Evolutionary conservation across 345 rosid genomes (phyloP), one percentile per base, ranked within the genome.

Genomic region (Arabidopsis suecica): DNA sequence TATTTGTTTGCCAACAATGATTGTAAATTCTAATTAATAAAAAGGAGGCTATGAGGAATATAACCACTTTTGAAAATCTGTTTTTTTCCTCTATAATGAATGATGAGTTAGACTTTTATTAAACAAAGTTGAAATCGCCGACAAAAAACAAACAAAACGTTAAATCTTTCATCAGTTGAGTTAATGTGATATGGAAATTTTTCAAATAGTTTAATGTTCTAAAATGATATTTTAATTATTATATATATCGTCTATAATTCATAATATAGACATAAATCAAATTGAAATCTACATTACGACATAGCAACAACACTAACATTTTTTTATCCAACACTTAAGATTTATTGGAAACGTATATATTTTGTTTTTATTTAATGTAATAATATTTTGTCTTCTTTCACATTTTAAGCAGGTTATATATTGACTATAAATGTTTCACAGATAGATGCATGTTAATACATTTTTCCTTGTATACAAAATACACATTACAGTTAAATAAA

Each of bases 401-500:
- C 14, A 28, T 32, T 45, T 44, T 41, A 9, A 1, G 57, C 23
- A 45, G 11, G 48, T 45, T 56, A 48, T 23, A 71, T 28, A 69
- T 36, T 36, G 42, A 36, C 18, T 71, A 23, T n/a, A 42, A 64
- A 47, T 23, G 75, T 47, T 71, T 28, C 44, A 12, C 30, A 72
- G 22, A 50, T 66, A 42, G 10, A 49, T 74, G 78, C 67, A 75
- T 67, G 73, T 67, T 59, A 54, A 67, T 50, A 75, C 61, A 67
- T 12, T 66, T 67, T 60, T 60, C 47, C 16, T 75, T 30, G 11
- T 28, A 65, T 33, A 65, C 13, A 55, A 64, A 33, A 9, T 56
- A 55, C 13, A 73, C 18, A 40, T 44, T 42, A 33, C 18, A 44
- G 30, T 25, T 47, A 48, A 62, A 65, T n/a, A 47, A 8, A 47